Base-by-base conservation (phyloP, 257 asterid genomes). In the Datura wrightii region DNA sequence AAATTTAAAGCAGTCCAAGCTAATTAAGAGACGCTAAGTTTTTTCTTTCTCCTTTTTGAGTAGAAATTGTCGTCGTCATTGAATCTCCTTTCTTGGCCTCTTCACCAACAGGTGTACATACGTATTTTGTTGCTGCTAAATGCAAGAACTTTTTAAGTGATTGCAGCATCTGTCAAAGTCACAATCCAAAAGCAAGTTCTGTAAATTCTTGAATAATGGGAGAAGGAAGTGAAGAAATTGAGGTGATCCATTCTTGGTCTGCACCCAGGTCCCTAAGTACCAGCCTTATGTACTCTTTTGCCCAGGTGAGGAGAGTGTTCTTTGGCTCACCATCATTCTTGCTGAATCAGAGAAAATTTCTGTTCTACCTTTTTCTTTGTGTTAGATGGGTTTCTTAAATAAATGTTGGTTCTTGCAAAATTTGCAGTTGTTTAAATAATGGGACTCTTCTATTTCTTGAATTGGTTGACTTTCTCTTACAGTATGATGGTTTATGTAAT, bases 241-340 rank as follows among this genome's bases (percentile, higher is more conserved):
- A 89, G 86, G 85, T 87, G 71, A 90, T 90, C 65, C 93, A 90
- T 85, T 82, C 85, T 42, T 90, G 93, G 93, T 90, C 90, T 65
- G 91, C 89, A 42, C 90, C 93, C 13, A 90, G 91, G 86, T 89
- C 93, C 16, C 86, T 90, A 34, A 89, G 91, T 31, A 87, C 89
- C 72, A 72, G 90, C 85, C 89, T 90, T 31, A 84, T 89, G 91
- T 90, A 90, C 85, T 90, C 93, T 65, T 90, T 90, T 83, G 88
- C 90, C 19, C 91, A 89, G 93, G 93, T 88, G 58, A 39, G 46
- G 24, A 34, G 16, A 8, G 31, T 76, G 42, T 2, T 7, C 39
- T 72, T 10, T 72, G 16, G 58, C 6, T 65, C 36, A 13, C 72
- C 10, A 65, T 65, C 5, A 65, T 63, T 63, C 44, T 63, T 63